A percentile compares a stretch with the other conserved stretches of the same genome.
Evolutionary conservation across 129 eudicot genomes (phyloP).

Genomic region (Saposhnikovia divaricata): DNA sequence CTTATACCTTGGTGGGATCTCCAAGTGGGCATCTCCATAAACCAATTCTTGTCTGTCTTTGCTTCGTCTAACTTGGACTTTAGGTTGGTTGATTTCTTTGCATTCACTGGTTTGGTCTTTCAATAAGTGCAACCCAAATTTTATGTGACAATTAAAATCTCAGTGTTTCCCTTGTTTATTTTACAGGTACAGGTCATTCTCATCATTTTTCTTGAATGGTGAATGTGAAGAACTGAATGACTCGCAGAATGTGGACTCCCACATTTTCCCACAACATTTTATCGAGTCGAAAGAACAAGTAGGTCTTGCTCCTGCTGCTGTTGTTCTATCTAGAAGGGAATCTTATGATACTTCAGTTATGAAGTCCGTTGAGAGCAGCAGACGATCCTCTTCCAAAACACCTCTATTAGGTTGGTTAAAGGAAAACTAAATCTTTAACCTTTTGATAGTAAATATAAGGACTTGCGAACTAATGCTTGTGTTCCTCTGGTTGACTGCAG

Average conservation of each 20-base stretch:
- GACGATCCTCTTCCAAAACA: constrained; percentile 46
- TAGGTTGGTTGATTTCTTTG: constrained; percentile 35
- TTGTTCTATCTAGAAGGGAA: constrained; percentile 70
- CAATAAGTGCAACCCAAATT: not conserved
- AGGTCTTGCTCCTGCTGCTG: constrained; percentile 94
- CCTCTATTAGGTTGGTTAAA: constrained; percentile 45
- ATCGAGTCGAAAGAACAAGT: constrained; percentile 42
- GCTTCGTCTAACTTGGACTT: constrained; percentile 89
- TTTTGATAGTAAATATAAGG: not conserved
- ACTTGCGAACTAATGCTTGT: constrained; percentile 8
- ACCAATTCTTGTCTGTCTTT: constrained; percentile 87
- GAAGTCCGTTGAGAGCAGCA: constrained; percentile 44
- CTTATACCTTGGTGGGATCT: constrained; percentile 99
- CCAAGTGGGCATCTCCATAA: constrained; percentile 82
- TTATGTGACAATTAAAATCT: not conserved
- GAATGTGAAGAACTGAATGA: constrained; percentile 84
- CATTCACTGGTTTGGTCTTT: not conserved
- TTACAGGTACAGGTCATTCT: constrained; percentile 82
- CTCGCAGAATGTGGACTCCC: constrained; percentile 83
- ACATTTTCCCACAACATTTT: constrained; percentile 82
- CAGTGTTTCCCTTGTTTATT: not conserved
- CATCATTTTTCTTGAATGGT: constrained; percentile 59
- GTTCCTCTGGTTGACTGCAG: constrained; percentile 33
- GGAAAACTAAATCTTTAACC: not conserved
- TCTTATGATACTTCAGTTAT: constrained; percentile 43